These are phyloP conservation scores for Ophiostoma pallidulum DNA, from an alignment of 2,329 filamentous ascomycete species.

Conservation along the genomic window DNA sequence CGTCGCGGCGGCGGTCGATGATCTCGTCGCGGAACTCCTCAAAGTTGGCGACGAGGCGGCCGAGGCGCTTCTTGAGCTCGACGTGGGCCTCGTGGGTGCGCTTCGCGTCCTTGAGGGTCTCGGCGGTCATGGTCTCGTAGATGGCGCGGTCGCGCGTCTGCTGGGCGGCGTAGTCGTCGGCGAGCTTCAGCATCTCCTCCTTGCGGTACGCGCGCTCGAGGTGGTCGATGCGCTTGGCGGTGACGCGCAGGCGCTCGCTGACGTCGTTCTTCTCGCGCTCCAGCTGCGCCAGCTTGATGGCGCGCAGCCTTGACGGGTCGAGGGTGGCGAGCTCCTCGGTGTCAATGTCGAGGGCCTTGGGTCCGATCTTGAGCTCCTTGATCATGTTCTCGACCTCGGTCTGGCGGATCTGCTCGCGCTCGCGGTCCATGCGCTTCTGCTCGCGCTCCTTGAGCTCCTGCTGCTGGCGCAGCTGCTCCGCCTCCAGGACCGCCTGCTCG, in stretches of 20 bases:
- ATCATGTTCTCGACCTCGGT: conserved; percentile 91
- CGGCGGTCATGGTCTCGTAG: conserved; percentile 68
- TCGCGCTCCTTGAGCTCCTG: conserved; percentile 90
- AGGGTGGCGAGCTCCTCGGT: conserved; percentile 74
- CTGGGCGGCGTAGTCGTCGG: conserved; percentile 76
- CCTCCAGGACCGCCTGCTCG: conserved; percentile 80
- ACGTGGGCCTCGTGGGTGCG: conserved; percentile 87
- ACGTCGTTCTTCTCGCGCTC: conserved; percentile 98
- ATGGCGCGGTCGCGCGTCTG: conserved; percentile 66
- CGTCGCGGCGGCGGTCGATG: conserved; percentile 78
- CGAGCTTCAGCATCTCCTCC: conserved; percentile 87
- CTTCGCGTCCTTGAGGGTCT: conserved; percentile 72
- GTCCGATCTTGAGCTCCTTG: conserved; percentile 80
- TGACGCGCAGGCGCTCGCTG: conserved; percentile 80
- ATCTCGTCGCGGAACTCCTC: conserved; percentile 74
- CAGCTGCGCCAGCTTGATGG: conserved; percentile 88
- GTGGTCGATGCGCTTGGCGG: conserved; percentile 93
- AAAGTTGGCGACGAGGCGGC: conserved; percentile 73
- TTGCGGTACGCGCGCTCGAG: conserved; percentile 93
- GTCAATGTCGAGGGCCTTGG: conserved; percentile 67
- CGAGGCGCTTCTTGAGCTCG: conserved; percentile 86
- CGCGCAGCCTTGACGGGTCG: conserved; percentile 81
- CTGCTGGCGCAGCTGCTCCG: conserved; percentile 79
- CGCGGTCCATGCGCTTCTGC: conserved; percentile 72
- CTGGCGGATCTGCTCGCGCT: conserved; percentile 82